Base-by-base conservation (phyloP, 2,329 filamentous ascomycete species). In the Epichloe elymi region DNA sequence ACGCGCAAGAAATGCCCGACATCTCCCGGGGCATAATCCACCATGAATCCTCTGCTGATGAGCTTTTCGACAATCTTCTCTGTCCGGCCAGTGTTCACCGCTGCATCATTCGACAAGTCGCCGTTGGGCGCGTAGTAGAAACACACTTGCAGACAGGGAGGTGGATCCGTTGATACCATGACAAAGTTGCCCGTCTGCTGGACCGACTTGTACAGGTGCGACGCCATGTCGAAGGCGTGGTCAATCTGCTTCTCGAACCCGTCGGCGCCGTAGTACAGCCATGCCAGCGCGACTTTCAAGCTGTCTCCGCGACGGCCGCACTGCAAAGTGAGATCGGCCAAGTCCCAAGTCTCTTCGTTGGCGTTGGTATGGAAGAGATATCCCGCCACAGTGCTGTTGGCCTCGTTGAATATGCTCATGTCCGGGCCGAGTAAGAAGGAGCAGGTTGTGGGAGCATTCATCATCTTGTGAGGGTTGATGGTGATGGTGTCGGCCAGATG, bases 381-480 rank as follows among this genome's bases (percentile, higher is more conserved):
- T 4, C 86, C 88, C 0, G 91, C 93, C 0, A 83, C 83, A 2
- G 95, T 76, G 3, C 86, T 95, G 69, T 95, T 95, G 12, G 89
- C 89, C 45, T 70, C 72, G 65, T 93, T 85, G 65, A 97, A 94
- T 23, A 84, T 70, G 51, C 75, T 73, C 62, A 94, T 69, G 63
- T 97, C 90, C 2, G 78, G 77, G 0, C 80, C 83, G 12, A 98
- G 76, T 4, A 98, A 76, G 70, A 95, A 96, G 0, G 85, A 90
- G 70, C 90, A 97, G 0, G 90, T 95, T 40, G 94, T 72, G 0
- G 93, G 91, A 3, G 88, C 86, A 53, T 88, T 88, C 63, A 97
- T 78, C 93, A 97, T 97, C 71, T 97, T 97, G 71, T 98, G 93
- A 52, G 93, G 90, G 67, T 95, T 97, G 50, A 95, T 79, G 2